Conservation (phyloP, 306 rosid species). For the Ceratonia siliqua region DNA sequence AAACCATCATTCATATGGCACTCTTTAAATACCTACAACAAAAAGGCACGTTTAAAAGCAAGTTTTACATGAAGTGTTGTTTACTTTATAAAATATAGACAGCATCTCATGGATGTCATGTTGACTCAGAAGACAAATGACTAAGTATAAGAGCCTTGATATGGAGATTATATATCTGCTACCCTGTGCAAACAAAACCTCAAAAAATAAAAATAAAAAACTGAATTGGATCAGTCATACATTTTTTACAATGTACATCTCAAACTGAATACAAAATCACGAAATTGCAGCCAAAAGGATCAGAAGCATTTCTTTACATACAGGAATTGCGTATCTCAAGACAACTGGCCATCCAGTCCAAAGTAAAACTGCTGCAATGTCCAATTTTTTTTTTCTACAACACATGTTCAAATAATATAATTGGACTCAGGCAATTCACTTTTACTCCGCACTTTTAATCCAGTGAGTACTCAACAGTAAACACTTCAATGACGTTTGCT, state of each 20-base stretch:
- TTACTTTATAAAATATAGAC: background rate
- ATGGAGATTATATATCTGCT: background rate
- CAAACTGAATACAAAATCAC: background rate
- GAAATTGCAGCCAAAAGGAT: background rate
- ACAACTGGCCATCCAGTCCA: background rate
- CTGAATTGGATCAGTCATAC: background rate
- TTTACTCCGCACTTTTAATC: background rate
- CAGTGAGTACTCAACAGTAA: background rate
- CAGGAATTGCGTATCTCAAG: conserved; percentile 4
- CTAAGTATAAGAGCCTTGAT: background rate
- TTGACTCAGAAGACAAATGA: background rate
- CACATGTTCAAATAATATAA: background rate
- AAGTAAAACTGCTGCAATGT: background rate
- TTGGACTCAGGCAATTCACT: background rate
- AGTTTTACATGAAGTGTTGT: background rate
- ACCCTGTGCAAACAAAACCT: background rate
- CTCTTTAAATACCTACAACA: conserved; percentile 71
- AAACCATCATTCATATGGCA: conserved; percentile 52
- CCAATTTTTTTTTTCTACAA: background rate
- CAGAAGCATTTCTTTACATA: background rate
- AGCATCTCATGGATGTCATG: background rate
- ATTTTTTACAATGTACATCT: background rate
- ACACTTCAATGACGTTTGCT: background rate
- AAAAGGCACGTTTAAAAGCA: too few species aligned
- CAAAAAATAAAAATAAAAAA: background rate